phyloP scores from a whole-genome alignment of 2,329 filamentous ascomycete species.

The Venturia asperata region DNA sequence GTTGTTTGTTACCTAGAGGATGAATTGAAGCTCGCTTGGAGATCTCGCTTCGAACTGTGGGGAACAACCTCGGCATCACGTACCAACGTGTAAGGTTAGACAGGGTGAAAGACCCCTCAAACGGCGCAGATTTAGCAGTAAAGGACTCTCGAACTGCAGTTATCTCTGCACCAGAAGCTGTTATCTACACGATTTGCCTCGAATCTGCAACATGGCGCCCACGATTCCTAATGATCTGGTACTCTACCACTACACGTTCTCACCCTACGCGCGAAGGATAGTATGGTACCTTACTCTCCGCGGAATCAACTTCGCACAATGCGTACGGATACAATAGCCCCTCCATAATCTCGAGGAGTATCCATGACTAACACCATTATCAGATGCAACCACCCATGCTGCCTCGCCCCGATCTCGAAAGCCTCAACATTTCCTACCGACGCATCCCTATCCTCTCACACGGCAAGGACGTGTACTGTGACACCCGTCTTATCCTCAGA shows the following conservation, averaged over 20 bases:
- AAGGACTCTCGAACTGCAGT: neutral
- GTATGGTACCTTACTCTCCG: constrained; percentile 62
- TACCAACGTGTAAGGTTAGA: neutral
- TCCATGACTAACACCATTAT: constrained; percentile 1
- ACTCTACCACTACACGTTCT: constrained; percentile 59
- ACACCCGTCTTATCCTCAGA: constrained; percentile 60
- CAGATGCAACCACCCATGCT: constrained; percentile 59
- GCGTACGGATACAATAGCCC: constrained; percentile 51
- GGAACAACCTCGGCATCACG: neutral
- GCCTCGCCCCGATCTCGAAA: constrained; percentile 57
- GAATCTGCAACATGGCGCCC: neutral
- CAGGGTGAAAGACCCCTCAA: neutral
- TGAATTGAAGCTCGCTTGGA: no score
- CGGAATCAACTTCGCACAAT: constrained; percentile 59
- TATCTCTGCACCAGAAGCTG: neutral
- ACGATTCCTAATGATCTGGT: constrained; percentile 42
- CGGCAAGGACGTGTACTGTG: constrained; percentile 60
- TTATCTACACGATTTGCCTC: neutral
- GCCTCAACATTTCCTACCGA: constrained; percentile 58
- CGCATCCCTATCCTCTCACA: constrained; percentile 63
- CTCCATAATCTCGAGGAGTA: neutral
- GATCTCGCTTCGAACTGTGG: no score
- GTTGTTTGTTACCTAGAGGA: no score
- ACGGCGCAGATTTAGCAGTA: neutral
- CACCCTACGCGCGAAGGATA: constrained; percentile 57